These are phyloP conservation scores for Euphorbia lathyris DNA, from an alignment of 345 rosid species.

Conservation along the genomic window DNA sequence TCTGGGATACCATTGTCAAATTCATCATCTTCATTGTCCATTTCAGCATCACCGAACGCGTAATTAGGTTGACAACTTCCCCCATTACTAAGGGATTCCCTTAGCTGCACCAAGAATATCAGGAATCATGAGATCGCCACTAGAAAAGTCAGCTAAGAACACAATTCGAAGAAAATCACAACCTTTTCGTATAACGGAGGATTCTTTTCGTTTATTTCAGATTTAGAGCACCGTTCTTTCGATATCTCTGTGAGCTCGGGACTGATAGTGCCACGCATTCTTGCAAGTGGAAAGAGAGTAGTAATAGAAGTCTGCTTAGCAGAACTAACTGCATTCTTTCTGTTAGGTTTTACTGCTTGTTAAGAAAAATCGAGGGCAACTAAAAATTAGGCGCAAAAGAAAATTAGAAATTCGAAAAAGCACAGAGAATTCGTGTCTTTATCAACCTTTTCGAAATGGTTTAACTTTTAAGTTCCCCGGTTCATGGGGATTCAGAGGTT, in stretches of 20 bases:
- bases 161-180: conserved; percentile 4
- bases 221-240: conserved; percentile 36
- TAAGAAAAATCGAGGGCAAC: conserved; percentile 16
- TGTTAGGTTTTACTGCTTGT: conserved; percentile 59
- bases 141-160: not conserved
- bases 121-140: conserved; percentile 15
- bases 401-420: conserved; percentile 10
- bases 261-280: conserved; percentile 59
- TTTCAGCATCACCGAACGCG: conserved; percentile 35
- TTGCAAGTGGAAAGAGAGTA: conserved; percentile 78
- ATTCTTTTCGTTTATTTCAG: conserved; percentile 27
- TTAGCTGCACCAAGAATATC: conserved; percentile 55
- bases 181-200: conserved; percentile 79
- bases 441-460: conserved; percentile 76
- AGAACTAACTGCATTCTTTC: conserved; percentile 39
- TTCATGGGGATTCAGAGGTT: conserved; percentile 90
- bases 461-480: conserved; percentile 83
- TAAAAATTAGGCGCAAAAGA: conserved; percentile 18
- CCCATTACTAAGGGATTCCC: conserved; percentile 54
- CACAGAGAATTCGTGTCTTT: conserved; percentile 12
- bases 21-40: conserved; percentile 37
- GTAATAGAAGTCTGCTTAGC: conserved; percentile 36
- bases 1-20: conserved; percentile 49
- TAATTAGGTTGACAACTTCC: conserved; percentile 39
- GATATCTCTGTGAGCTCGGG: conserved; percentile 67